phyloP scores from a whole-genome alignment of 1,284 basidiomycete species.

The Cutaneotrichosporon mucoides region DNA sequence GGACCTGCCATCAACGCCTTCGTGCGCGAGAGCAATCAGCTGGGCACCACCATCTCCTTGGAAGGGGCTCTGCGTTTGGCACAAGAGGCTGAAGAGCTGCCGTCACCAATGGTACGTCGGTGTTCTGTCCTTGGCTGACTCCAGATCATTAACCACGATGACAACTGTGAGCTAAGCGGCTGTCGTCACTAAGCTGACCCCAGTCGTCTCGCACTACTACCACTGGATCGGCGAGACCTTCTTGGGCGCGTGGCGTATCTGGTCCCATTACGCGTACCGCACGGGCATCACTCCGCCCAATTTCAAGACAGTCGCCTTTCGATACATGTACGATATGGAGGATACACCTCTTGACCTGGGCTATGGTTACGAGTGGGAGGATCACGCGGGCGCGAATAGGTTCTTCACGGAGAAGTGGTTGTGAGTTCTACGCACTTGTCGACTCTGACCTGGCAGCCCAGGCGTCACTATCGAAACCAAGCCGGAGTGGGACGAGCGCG shows the following conservation, averaged over 20 bases:
- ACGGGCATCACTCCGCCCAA: slow-evolving; percentile 20
- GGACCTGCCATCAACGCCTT: slow-evolving; percentile 5
- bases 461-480: slow-evolving; percentile 18
- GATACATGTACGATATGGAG: slow-evolving; percentile 10
- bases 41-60: slow-evolving; percentile 15
- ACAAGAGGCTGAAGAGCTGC: slow-evolving; percentile 13
- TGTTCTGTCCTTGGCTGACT: slow-evolving; percentile 8
- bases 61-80: slow-evolving; percentile 17
- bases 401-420: slow-evolving; percentile 32
- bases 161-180: slow-evolving; percentile 4
- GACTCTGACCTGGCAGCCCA: slow-evolving; percentile 14
- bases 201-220: slow-evolving; percentile 18
- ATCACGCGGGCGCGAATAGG: slow-evolving; percentile 33
- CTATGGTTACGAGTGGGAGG: slow-evolving; percentile 20
- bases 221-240: slow-evolving; percentile 40
- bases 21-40: slow-evolving; percentile 17
- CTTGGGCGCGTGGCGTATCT: slow-evolving; percentile 32
- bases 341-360: slow-evolving; percentile 16
- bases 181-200: neutral
- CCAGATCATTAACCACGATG: slow-evolving; percentile 29
- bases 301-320: slow-evolving; percentile 27
- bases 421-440: slow-evolving; percentile 17
- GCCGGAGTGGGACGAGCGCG: slow-evolving; percentile 21
- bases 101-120: slow-evolving; percentile 14
- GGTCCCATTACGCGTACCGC: slow-evolving; percentile 22